Evolutionary conservation across 2,329 filamentous ascomycete species (phyloP).

Genomic region (Coniochaeta hoffmannii): DNA sequence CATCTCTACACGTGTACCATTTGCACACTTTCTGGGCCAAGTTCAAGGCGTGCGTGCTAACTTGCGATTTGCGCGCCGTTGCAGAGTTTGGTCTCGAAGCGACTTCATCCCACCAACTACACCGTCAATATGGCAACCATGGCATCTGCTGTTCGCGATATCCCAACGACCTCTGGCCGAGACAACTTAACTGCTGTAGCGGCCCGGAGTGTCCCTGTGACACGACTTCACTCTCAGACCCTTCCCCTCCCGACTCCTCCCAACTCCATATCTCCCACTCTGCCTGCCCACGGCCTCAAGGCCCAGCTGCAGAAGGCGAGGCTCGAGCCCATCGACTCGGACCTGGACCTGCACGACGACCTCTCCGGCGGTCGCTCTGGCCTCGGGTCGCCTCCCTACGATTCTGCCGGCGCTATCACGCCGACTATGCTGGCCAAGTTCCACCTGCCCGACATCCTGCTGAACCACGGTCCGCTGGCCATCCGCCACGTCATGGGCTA

Average conservation of each 20-base stretch:
- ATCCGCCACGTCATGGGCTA: conserved; percentile 96
- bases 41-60: conserved; percentile 18
- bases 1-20: too few relatives aligned
- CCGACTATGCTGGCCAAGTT: conserved; percentile 78
- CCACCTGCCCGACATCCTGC: conserved; percentile 83
- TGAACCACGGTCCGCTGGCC: conserved; percentile 82
- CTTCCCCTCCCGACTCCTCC: conserved; percentile 86
- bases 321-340: conserved; percentile 68
- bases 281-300: conserved; percentile 75
- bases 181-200: conserved; percentile 69
- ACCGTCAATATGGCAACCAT: conserved; percentile 51
- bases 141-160: conserved; percentile 62
- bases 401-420: conserved; percentile 77
- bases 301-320: conserved; percentile 52
- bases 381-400: conserved; percentile 44
- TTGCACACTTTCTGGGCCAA: background rate
- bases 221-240: conserved; percentile 43
- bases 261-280: conserved; percentile 85
- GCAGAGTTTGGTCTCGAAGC: conserved; percentile 39
- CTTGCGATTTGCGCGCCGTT: conserved; percentile 17
- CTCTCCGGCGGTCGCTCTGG: background rate
- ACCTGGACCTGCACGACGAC: conserved; percentile 74
- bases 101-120: conserved; percentile 21
- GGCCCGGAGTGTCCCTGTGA: conserved; percentile 57
- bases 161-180: conserved; percentile 54